A percentile compares a stretch with the other conserved stretches of the same genome.
Conservation (phyloP, 2,329 filamentous ascomycete species). For the Fusarium concolor region DNA sequence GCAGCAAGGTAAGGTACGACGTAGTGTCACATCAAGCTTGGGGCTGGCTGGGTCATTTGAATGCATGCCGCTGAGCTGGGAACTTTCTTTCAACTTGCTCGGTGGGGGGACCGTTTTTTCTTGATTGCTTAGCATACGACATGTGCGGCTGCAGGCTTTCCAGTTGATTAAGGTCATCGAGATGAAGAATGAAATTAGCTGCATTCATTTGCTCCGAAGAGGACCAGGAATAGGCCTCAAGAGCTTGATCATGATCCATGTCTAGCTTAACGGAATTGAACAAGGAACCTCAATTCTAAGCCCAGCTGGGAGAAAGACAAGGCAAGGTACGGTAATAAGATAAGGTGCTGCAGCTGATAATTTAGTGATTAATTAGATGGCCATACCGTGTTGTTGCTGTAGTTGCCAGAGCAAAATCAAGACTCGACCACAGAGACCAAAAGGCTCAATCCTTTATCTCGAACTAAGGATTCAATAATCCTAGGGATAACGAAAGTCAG, state of each 20-base stretch:
- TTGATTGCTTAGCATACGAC: conserved; percentile 5
- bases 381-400: background rate
- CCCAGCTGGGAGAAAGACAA: conserved; percentile 6
- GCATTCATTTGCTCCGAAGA: conserved; percentile 17
- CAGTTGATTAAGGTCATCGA: conserved; percentile 17
- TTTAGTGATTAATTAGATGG: conserved; percentile 3
- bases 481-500: too few relatives aligned
- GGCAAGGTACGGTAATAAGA: conserved; percentile 27
- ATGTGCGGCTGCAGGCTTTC: conserved; percentile 2
- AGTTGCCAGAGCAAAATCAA: background rate
- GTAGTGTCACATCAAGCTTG: conserved; percentile 33
- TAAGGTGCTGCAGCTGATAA: conserved; percentile 17
- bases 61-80: conserved; percentile 28
- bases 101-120: background rate
- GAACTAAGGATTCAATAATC: too few relatives aligned
- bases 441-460: background rate
- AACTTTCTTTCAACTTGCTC: conserved; percentile 11
- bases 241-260: conserved; percentile 24
- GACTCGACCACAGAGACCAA: background rate
- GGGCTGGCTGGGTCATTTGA: conserved; percentile 19
- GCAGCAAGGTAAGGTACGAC: conserved; percentile 18
- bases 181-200: conserved; percentile 8
- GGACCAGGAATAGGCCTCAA: conserved; percentile 21
- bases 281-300: background rate
- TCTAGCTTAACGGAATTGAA: background rate